Evolutionary conservation across 176 grass and related monocot genomes (phyloP), one percentile per base, ranked within the genome.

Genomic region (Bromus sterilis): DNA sequence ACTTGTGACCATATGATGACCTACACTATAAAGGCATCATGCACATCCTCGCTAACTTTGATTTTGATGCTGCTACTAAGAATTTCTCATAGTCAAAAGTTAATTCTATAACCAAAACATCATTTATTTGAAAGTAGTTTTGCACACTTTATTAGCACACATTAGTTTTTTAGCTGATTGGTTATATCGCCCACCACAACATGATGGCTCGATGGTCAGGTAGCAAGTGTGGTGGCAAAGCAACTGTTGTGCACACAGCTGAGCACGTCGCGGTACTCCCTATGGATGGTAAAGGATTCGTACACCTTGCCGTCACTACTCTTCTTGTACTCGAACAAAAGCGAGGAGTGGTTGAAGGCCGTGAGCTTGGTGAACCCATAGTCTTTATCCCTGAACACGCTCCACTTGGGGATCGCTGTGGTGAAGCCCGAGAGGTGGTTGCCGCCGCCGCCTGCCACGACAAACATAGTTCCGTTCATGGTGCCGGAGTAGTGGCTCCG

Each of bases 261-360:
- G 64, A 98, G 71, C 67, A 98, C 86, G 42, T 91, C 90, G 35
- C 90, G 83, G 78, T 98, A 94, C 32, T 94, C 95, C 66, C 95
- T 81, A 4, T 87, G 43, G 30, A 93, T 42, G 65, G 88, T 94
- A 82, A 94, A 98, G 6, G 87, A 86, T 18, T 94, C 82, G 23
- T 98, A 88, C 11, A 91, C 92, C 35, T 86, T 67, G 7, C 90
- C 84, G 11, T 98, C 86, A 8, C 86, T 89, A 61, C 92, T 94
- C 87, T 57, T 98, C 90, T 93, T 98, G 75, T 94, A 94, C 84
- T 98, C 92, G 10, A 94, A 94, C 41, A 98, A 79, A 21, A 94
- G 86, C 24, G 95, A 93, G 7, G 95, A 98, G 86, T 94, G 92
- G 88, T 98, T 91, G 84, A 94, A 98, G 3, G 92, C 92, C 0